phyloP scores from a whole-genome alignment of 208 protist species.

The Trypanosomatidae sp. region DNA sequence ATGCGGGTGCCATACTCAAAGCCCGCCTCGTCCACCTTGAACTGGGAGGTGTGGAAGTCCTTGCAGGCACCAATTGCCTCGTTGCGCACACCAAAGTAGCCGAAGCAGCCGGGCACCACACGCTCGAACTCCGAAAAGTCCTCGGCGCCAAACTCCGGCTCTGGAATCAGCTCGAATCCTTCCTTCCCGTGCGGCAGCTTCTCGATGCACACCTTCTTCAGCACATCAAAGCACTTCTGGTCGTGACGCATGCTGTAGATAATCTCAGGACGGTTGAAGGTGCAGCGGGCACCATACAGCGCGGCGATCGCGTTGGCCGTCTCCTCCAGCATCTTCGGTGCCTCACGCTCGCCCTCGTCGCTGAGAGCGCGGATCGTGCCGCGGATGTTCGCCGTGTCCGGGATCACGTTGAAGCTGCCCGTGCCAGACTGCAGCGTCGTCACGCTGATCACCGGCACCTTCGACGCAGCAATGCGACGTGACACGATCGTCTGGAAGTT shows the following conservation, averaged over 20 bases:
- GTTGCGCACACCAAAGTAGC: constrained; percentile 42
- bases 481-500: constrained; percentile 57
- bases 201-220: no score
- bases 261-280: no score
- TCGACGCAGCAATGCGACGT: constrained; percentile 47
- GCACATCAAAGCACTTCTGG: no score
- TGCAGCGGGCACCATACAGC: no score
- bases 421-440: constrained; percentile 48
- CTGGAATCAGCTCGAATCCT: no score
- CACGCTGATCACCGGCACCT: constrained; percentile 51
- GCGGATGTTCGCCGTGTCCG: constrained; percentile 44
- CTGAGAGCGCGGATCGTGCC: constrained; percentile 57
- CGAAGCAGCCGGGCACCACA: constrained; percentile 57
- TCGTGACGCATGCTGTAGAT: no score
- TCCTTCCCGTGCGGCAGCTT: no score
- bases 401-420: constrained; percentile 68
- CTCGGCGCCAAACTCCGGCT: no score
- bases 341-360: constrained; percentile 34
- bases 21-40: constrained; percentile 47
- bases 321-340: constrained; percentile 40
- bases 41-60: constrained; percentile 48
- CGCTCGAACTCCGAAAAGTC: no score
- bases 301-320: no score
- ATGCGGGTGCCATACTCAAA: constrained; percentile 52
- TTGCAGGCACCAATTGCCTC: constrained; percentile 24